Base-by-base conservation (phyloP, 1,284 basidiomycete species). In the Ganoderma lingzhi region DNA sequence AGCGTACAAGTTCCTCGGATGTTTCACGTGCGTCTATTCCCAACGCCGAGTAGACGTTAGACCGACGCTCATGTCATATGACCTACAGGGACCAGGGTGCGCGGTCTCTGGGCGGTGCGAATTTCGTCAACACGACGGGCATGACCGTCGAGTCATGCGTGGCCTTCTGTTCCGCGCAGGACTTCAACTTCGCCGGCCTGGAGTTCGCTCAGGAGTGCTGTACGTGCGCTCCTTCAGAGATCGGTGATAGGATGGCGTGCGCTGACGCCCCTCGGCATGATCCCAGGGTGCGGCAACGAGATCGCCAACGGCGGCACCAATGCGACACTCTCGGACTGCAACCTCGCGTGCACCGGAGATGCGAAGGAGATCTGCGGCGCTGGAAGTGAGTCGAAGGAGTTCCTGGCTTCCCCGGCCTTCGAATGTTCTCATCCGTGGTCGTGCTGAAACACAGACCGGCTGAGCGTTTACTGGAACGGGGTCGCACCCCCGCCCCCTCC, bases 91-190 rank as follows among this genome's bases (percentile, higher is more conserved):
- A 84, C 60, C 79, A 84, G 62, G 84, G 75, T 41, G 80, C 82
- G 5, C 88, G 91, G 28, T 87, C 89, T 0, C 84, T 93, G 56
- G 78, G 80, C 28, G 85, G 81, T 14, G 80, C 85, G 0, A 77
- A 80, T 3, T 87, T 82, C 69, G 80, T 83, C 28, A 82, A 82
- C 74, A 80, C 84, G 19, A 82, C 76, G 8, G 79, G 78, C n/a
- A 92, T 92, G 89, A 92, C 90, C 17, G 82, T 87, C 64, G 88
- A 90, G 76, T 80, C 80, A 10, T 93, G 92, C 77, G 86, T 92
- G 73, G 78, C 69, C 65, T 93, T 88, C 76, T 93, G 92, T 73
- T 81, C 84, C 30, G 67, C 78, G 28, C 80, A 84, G 67, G 71
- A 79, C 12, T 90, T 83, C 74, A 79, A 89, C 70, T 92, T 87